These are phyloP conservation scores for Rhodotorula sp. DNA, from an alignment of 1,284 basidiomycete genomes.

Conservation along the genomic window DNA sequence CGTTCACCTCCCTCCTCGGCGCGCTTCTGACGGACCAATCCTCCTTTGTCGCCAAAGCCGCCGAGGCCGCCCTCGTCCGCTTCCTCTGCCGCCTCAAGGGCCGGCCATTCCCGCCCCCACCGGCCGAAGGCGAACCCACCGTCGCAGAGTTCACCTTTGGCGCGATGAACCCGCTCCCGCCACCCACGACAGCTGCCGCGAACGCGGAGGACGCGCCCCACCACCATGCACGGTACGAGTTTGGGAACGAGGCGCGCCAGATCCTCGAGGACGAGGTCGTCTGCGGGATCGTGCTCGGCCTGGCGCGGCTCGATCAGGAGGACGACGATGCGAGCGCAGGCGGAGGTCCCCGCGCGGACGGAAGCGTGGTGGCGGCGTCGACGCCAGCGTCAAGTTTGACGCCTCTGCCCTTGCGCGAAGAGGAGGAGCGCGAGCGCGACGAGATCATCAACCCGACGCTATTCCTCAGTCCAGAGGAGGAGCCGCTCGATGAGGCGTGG, in stretches of 20 bases:
- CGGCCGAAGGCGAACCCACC: not conserved
- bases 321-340: constrained; percentile 2
- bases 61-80: constrained; percentile 37
- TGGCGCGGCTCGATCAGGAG: constrained; percentile 70
- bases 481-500: constrained; percentile 29
- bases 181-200: not conserved
- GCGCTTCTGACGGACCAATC: constrained; percentile 62
- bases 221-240: constrained; percentile 43
- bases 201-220: not conserved
- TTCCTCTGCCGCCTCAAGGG: constrained; percentile 42
- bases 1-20: constrained; percentile 89
- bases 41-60: constrained; percentile 31
- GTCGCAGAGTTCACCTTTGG: constrained; percentile 14
- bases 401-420: too few species aligned
- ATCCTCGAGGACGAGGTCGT: constrained; percentile 78
- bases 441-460: constrained; percentile 15
- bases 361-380: too few species aligned
- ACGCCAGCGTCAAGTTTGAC: too few species aligned
- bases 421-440: not conserved
- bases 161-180: constrained; percentile 24
- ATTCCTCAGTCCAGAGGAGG: constrained; percentile 34
- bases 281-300: constrained; percentile 80
- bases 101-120: constrained; percentile 14
- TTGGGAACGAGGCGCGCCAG: constrained; percentile 48
- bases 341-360: too few species aligned